Conservation (phyloP, 2,329 filamentous ascomycete genomes). For the Cryoendolithus antarcticus region DNA sequence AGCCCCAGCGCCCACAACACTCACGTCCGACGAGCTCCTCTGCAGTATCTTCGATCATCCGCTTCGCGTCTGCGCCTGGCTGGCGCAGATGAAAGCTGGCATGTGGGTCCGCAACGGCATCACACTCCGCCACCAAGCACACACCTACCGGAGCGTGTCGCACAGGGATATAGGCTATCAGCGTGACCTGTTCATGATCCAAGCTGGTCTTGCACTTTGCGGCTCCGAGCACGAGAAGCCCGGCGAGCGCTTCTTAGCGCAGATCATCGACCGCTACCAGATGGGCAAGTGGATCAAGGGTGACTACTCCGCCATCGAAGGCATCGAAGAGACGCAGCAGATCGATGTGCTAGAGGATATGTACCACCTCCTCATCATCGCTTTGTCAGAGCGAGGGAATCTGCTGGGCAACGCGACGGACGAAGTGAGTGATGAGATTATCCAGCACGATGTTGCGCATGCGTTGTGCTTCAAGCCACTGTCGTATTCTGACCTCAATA, state of each 20-base stretch:
- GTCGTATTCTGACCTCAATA: slow-evolving; percentile 83
- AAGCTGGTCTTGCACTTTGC: slow-evolving; percentile 80
- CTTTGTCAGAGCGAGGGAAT: slow-evolving; percentile 78
- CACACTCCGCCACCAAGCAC: slow-evolving; percentile 87
- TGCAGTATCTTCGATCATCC: slow-evolving; percentile 71
- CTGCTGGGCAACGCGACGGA: slow-evolving; percentile 54
- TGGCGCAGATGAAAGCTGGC: slow-evolving; percentile 93
- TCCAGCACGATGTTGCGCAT: slow-evolving; percentile 83
- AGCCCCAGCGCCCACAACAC: slow-evolving; percentile 10
- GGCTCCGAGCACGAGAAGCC: slow-evolving; percentile 50
- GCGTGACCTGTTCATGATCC: slow-evolving; percentile 84
- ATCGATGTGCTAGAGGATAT: slow-evolving; percentile 93
- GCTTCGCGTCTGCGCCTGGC: slow-evolving; percentile 84
- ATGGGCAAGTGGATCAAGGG: slow-evolving; percentile 80
- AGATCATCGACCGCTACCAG: slow-evolving; percentile 83
- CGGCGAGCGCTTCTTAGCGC: slow-evolving; percentile 56
- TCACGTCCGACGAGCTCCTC: slow-evolving; percentile 18
- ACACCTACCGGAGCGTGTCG: slow-evolving; percentile 78
- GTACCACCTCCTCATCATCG: slow-evolving; percentile 79
- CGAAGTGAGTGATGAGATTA: slow-evolving; percentile 48
- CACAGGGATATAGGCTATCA: slow-evolving; percentile 90
- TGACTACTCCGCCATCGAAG: slow-evolving; percentile 59
- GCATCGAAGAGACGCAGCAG: slow-evolving; percentile 76
- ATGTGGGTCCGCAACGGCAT: slow-evolving; percentile 99
- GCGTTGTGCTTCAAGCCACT: slow-evolving; percentile 92